phyloP scores from a whole-genome alignment of 306 rosid genomes.

The Coriaria nepalensis region DNA sequence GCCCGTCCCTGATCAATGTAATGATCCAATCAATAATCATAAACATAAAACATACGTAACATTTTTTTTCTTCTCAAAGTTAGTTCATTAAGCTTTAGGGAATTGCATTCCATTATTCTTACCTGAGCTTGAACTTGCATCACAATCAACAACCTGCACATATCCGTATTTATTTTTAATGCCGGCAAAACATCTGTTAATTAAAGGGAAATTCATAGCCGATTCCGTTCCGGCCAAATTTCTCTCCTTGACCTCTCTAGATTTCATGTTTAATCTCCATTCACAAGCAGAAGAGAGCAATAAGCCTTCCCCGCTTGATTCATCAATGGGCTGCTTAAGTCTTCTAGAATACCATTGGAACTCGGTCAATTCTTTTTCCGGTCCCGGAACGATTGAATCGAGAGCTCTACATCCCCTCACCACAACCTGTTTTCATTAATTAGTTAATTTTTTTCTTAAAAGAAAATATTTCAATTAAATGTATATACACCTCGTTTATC shows the following conservation, averaged over 20 bases:
- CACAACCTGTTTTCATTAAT: conserved; percentile 36
- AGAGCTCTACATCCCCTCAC: conserved; percentile 66
- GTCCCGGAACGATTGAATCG: conserved; percentile 44
- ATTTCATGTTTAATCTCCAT: conserved; percentile 55
- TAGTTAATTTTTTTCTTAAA: neutral
- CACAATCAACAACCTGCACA: conserved; percentile 36
- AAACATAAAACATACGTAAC: neutral
- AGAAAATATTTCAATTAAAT: neutral
- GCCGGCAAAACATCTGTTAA: conserved; percentile 35
- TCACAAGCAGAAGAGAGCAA: conserved; percentile 31
- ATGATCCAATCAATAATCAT: neutral
- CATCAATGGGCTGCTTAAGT: neutral
- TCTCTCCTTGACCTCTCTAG: conserved; percentile 41
- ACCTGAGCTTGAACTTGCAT: conserved; percentile 32
- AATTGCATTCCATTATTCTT: neutral
- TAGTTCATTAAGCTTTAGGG: neutral
- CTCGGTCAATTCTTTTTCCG: conserved; percentile 20
- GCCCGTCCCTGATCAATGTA: conserved; percentile 15
- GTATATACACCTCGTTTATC: neutral
- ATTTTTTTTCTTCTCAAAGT: neutral
- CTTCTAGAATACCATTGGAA: conserved; percentile 21
- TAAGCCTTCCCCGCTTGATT: neutral
- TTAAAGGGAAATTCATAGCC: conserved; percentile 59
- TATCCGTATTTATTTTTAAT: conserved; percentile 40
- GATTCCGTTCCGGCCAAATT: conserved; percentile 14